Conservation (phyloP, 176 grass and related monocot genomes). For the Tuctoria greenei region DNA sequence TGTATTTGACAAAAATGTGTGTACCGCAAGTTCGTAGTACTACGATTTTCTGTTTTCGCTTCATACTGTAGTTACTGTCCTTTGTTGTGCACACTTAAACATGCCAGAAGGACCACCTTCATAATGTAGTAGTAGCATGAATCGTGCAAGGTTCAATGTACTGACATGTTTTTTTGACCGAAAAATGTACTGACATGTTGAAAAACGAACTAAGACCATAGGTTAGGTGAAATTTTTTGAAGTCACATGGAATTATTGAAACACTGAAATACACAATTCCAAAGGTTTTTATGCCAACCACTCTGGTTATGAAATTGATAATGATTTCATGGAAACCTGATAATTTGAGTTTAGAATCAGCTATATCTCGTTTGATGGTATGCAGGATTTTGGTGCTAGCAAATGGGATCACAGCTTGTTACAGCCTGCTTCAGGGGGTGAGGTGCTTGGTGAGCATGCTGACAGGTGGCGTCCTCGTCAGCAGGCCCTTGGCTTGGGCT, state of each 20-base stretch:
- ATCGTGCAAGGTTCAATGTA: slow-evolving; percentile 24
- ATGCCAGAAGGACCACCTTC: slow-evolving; percentile 39
- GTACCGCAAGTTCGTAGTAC: neutral
- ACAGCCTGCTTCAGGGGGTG: slow-evolving; percentile 68
- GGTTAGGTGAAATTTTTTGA: slow-evolving; percentile 8
- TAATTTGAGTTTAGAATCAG: neutral
- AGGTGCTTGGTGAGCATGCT: slow-evolving; percentile 62
- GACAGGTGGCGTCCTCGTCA: slow-evolving; percentile 57
- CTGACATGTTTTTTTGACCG: slow-evolving; percentile 7
- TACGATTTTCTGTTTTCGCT: neutral
- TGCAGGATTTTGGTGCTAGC: slow-evolving; percentile 88
- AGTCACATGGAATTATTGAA: neutral
- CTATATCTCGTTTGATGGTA: neutral
- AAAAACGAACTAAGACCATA: slow-evolving; percentile 11
- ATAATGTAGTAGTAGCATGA: slow-evolving; percentile 31
- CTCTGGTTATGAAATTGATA: neutral
- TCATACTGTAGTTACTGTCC: neutral
- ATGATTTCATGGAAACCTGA: neutral
- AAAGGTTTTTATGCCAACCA: neutral
- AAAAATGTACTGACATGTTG: slow-evolving; percentile 5
- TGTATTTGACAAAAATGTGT: neutral
- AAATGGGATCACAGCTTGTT: slow-evolving; percentile 68
- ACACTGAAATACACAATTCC: neutral
- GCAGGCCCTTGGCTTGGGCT: slow-evolving; percentile 67
- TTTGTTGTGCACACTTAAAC: slow-evolving; percentile 27